Evolutionary conservation across 2,329 filamentous ascomycete genomes (phyloP).

Genomic region (Sarocladium brachiariae): DNA sequence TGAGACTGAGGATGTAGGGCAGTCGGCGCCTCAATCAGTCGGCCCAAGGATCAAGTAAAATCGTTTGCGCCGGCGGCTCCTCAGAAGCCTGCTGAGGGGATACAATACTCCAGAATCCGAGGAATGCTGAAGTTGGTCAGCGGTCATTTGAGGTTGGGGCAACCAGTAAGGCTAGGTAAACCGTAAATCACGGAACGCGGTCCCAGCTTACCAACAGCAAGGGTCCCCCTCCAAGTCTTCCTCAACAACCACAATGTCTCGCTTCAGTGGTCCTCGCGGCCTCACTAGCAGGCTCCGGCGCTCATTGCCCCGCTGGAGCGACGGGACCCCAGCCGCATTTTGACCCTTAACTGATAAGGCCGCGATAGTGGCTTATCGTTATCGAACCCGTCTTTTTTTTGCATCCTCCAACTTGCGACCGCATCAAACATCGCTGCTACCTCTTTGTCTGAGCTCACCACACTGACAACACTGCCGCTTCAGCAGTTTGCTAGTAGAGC

Average conservation of each 20-base stretch:
- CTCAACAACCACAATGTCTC: too few relatives aligned
- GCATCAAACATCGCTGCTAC: not conserved
- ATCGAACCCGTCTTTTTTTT: conserved; percentile 9
- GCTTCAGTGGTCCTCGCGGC: not conserved
- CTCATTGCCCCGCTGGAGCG: not conserved
- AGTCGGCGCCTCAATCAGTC: too few relatives aligned
- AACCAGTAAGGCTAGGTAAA: not conserved
- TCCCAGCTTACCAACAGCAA: too few relatives aligned
- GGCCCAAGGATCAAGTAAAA: too few relatives aligned
- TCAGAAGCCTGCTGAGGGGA: too few relatives aligned
- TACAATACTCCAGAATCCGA: not conserved
- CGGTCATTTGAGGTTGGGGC: not conserved
- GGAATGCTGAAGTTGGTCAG: not conserved
- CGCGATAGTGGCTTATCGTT: conserved; percentile 4
- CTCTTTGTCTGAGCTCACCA: not conserved
- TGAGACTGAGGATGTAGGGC: too few relatives aligned
- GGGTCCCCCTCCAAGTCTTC: too few relatives aligned
- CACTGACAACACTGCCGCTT: not conserved
- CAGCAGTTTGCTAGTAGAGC: not conserved
- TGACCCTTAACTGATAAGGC: not conserved
- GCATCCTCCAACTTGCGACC: not conserved
- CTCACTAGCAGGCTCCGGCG: too few relatives aligned
- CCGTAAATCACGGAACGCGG: not conserved
- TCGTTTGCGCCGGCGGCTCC: too few relatives aligned
- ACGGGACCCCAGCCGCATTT: not conserved